These are phyloP conservation scores for Beta vulgaris DNA, from an alignment of 148 eudicot genomes.

Conservation along the genomic window DNA sequence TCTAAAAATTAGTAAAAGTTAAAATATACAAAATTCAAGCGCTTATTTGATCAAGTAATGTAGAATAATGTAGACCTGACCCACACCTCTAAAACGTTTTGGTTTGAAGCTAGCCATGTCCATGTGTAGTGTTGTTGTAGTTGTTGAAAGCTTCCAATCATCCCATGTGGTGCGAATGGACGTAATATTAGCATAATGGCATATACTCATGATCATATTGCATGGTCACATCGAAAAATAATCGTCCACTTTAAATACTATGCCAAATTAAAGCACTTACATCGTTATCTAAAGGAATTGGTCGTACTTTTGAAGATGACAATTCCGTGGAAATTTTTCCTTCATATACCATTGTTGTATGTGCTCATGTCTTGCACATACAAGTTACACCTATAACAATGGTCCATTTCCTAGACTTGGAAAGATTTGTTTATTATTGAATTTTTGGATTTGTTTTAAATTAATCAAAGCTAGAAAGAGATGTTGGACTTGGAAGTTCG, in stretches of 20 bases:
- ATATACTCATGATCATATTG: conserved; percentile 12
- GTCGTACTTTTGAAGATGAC: neutral
- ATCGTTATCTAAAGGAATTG: neutral
- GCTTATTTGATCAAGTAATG: too few species aligned
- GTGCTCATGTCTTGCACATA: neutral
- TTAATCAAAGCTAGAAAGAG: too few species aligned
- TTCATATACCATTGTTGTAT: neutral
- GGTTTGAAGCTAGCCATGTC: neutral
- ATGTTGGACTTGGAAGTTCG: too few species aligned
- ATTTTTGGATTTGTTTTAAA: too few species aligned
- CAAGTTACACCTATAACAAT: too few species aligned
- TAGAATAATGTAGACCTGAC: too few species aligned
- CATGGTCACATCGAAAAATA: neutral
- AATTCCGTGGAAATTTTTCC: neutral
- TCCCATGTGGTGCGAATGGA: conserved; percentile 7
- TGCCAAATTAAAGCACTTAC: neutral
- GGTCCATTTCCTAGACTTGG: too few species aligned
- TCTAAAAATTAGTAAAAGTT: too few species aligned
- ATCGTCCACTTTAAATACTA: neutral
- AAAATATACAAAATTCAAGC: too few species aligned
- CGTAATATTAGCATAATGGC: neutral
- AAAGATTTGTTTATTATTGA: too few species aligned
- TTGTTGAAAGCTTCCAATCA: neutral
- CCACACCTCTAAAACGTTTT: neutral
- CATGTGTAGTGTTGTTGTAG: neutral